phyloP scores from a whole-genome alignment of 257 asterid genomes.

The Lavandula angustifolia region DNA sequence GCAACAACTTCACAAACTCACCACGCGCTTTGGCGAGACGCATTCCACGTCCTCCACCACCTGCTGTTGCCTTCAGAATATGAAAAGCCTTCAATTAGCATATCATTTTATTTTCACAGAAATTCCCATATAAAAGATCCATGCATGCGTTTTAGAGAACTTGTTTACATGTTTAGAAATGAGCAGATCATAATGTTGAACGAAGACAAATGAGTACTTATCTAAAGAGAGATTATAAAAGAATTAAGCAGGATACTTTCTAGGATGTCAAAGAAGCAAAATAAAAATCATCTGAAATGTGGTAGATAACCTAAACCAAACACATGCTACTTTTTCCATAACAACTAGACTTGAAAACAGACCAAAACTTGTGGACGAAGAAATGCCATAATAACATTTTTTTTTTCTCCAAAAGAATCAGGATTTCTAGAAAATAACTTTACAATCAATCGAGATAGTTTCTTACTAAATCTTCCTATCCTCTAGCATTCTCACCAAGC shows the following conservation, averaged over 20 bases:
- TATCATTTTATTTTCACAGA: background rate
- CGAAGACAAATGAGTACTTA: background rate
- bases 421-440: background rate
- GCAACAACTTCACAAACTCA: slow-evolving; percentile 93
- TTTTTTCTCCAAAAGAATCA: too few species aligned
- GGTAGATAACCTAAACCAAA: background rate
- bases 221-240: background rate
- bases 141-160: background rate
- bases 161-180: background rate
- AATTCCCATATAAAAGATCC: background rate
- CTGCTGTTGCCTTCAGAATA: slow-evolving; percentile 88
- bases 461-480: slow-evolving; percentile 3
- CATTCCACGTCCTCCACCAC: slow-evolving; percentile 99
- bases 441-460: background rate
- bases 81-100: slow-evolving; percentile 32
- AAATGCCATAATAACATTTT: too few species aligned
- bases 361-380: too few species aligned
- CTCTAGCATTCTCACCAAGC: background rate
- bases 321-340: too few species aligned
- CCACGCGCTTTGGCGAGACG: slow-evolving; percentile 93
- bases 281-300: background rate
- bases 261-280: background rate
- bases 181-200: background rate
- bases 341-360: too few species aligned
- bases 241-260: background rate